Conservation (phyloP, 2,329 filamentous ascomycete species). For the Calonectria multiphialidica region DNA sequence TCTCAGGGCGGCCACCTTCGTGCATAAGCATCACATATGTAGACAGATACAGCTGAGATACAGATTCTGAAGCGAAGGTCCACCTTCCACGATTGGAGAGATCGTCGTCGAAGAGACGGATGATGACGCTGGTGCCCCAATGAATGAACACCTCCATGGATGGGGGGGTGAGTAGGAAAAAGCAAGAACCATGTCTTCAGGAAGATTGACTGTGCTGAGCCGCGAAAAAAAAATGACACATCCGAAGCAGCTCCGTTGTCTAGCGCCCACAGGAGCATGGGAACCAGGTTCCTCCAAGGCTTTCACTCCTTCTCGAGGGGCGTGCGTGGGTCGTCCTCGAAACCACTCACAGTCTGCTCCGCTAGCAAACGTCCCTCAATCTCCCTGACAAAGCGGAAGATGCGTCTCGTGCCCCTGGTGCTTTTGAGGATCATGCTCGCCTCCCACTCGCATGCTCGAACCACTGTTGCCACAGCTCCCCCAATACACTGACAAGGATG, state of each 20-base stretch:
- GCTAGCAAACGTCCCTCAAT: slow-evolving; percentile 1
- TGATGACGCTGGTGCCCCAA: slow-evolving; percentile 8
- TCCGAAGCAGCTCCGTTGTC: slow-evolving; percentile 21
- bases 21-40: neutral
- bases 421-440: slow-evolving; percentile 1
- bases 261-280: neutral
- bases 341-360: neutral
- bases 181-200: slow-evolving; percentile 13
- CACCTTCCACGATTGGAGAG: slow-evolving; percentile 20
- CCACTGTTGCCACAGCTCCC: slow-evolving; percentile 20
- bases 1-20: slow-evolving; percentile 23
- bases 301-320: slow-evolving; percentile 6
- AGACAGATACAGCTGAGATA: neutral
- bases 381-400: slow-evolving; percentile 12
- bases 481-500: slow-evolving; percentile 24
- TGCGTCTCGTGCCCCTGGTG: slow-evolving; percentile 24
- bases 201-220: neutral
- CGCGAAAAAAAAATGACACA: slow-evolving; percentile 12
- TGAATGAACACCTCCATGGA: slow-evolving; percentile 11
- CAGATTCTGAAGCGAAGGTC: slow-evolving; percentile 11
- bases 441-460: slow-evolving; percentile 23
- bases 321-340: slow-evolving; percentile 14
- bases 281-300: slow-evolving; percentile 12
- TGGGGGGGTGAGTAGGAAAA: slow-evolving; percentile 1
- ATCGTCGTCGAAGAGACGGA: slow-evolving; percentile 18